These are phyloP conservation scores for Manihot esculenta DNA, from an alignment of 441 rosid species.

Conservation along the genomic window DNA sequence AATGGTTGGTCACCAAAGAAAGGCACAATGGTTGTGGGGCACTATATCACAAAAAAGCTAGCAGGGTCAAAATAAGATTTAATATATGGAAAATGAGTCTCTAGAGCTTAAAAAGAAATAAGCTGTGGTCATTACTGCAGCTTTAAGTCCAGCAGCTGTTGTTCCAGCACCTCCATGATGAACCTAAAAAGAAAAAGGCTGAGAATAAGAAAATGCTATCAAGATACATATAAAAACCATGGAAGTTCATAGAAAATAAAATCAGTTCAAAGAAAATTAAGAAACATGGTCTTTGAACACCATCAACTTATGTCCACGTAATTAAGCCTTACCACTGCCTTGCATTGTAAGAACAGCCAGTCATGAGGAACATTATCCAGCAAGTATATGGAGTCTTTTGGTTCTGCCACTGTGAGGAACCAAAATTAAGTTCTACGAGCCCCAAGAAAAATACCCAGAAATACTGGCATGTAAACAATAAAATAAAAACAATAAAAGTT, in stretches of 20 bases:
- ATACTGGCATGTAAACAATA: constrained; percentile 9
- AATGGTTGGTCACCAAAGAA: constrained; percentile 99
- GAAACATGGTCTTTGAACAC: background rate
- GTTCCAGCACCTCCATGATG: constrained; percentile 99
- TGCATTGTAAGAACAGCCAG: constrained; percentile 92
- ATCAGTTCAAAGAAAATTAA: background rate
- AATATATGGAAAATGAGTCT: constrained; percentile 9
- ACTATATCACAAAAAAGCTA: constrained; percentile 42
- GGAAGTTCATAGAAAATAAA: background rate
- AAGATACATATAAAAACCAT: background rate
- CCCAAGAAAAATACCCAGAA: background rate
- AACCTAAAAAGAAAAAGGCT: constrained; percentile 65
- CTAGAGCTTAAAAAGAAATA: constrained; percentile 16
- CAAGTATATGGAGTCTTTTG: constrained; percentile 72
- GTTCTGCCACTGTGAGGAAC: constrained; percentile 68
- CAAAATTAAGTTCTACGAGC: constrained; percentile 21
- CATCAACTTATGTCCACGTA: background rate
- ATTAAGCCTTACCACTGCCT: constrained; percentile 86
- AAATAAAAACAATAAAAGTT: background rate
- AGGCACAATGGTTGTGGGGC: constrained; percentile 94
- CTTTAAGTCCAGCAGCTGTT: constrained; percentile 97
- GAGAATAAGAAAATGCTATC: no score
- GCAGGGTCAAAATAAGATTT: background rate
- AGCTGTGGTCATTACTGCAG: constrained; percentile 53
- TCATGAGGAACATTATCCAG: constrained; percentile 91